Evolutionary conservation across 176 grass and related monocot species (phyloP), one percentile per base, ranked within the genome.

Genomic region (Aegilops sharonensis): DNA sequence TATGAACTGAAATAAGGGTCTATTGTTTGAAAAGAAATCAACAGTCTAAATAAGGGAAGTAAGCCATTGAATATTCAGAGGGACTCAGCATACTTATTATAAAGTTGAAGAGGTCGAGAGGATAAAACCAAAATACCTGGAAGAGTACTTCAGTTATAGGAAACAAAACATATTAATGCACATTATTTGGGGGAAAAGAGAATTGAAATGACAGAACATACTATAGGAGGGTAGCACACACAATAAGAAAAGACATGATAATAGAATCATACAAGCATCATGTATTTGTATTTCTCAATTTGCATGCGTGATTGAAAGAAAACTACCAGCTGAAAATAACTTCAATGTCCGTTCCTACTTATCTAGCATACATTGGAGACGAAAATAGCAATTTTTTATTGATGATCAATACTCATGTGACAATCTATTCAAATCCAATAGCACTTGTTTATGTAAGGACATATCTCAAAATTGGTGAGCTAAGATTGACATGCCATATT

Each of bases 91-190:
- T 27, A 79, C 91, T 95, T 73, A 98, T 76, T 63, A 98, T 68
- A 74, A 98, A 89, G 81, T 93, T 98, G 91, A 95, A 98, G 81
- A 98, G 32, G 63, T 98, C 92, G 47, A 98, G 91, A 39, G 91
- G 96, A 84, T 98, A 98, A 88, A 98, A 94, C 96, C 96, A 95
- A 77, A 94, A 80, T 83, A 98, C 84, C 91, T 98, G 91, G 91
- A 85, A 85, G 18, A 45, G 18, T 84, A 14, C 9, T 64, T 27
- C 27, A 27, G 27, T 85, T 65, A 66, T 81, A 74, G 82, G 52
- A 89, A 78, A 94, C 30, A 31, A 70, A 10, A 81, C 15, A 72
- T 76, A 29, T 48, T 77, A 69, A 80, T 65, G 23, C 23, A 90
- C 45, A 0, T 45, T 36, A 84, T 40, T 40, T 57, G 39, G 18